These are phyloP conservation scores for Biscutella laevigata DNA, from an alignment of 441 rosid genomes.

Conservation along the genomic window DNA sequence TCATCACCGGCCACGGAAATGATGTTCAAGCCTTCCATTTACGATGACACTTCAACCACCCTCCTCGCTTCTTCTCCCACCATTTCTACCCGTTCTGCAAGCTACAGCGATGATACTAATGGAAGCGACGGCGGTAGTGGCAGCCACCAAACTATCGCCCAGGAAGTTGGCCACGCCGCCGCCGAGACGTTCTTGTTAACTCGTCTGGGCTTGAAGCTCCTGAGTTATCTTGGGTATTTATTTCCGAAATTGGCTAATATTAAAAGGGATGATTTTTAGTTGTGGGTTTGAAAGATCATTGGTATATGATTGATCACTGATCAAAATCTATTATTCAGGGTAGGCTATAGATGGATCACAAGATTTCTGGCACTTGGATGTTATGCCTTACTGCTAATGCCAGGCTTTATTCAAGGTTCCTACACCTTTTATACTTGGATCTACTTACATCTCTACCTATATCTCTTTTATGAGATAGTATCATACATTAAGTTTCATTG, in stretches of 20 bases:
- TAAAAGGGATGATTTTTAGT: not conserved
- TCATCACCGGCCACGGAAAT: conserved; percentile 17
- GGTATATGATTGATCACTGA: conserved; percentile 23
- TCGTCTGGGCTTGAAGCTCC: conserved; percentile 57
- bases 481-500: not conserved
- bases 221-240: conserved; percentile 59
- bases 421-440: not conserved
- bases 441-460: not conserved
- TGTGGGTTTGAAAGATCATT: not conserved
- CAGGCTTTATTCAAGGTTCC: conserved; percentile 95
- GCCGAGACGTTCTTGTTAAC: conserved; percentile 57
- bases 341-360: conserved; percentile 88
- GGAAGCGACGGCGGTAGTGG: conserved; percentile 11
- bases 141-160: conserved; percentile 30
- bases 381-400: conserved; percentile 69
- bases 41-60: conserved; percentile 36
- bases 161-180: conserved; percentile 54
- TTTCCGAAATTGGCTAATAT: not conserved
- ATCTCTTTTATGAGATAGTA: not conserved
- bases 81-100: conserved; percentile 30
- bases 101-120: conserved; percentile 30
- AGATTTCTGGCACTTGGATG: conserved; percentile 90
- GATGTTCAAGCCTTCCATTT: conserved; percentile 29
- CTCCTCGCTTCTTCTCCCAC: conserved; percentile 38
- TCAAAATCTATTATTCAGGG: conserved; percentile 59